phyloP scores from a whole-genome alignment of 768 basidiomycete genomes.

The Leucocoprinus leucothites region DNA sequence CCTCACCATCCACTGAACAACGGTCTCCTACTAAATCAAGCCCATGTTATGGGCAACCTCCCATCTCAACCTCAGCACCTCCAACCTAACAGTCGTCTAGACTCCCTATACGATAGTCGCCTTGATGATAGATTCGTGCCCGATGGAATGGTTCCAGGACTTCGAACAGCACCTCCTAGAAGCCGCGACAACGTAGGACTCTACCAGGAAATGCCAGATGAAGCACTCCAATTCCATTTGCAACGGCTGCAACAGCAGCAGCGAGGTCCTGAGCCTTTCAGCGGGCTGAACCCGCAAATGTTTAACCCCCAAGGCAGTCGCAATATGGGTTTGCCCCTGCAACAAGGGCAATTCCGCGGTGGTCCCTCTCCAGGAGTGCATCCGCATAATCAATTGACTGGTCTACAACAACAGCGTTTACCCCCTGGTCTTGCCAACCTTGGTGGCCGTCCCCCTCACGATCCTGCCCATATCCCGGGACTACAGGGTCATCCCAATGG shows the following conservation, averaged over 20 bases:
- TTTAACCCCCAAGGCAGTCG: conserved; percentile 57
- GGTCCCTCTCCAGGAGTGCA: conserved; percentile 61
- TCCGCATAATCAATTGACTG: conserved; percentile 42
- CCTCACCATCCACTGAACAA: conserved; percentile 16
- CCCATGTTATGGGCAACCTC: conserved; percentile 7
- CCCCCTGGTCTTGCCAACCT: conserved; percentile 82
- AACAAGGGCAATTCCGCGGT: conserved; percentile 64
- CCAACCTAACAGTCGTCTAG: conserved; percentile 49
- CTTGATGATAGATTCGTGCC: conserved; percentile 79
- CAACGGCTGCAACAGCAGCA: conserved; percentile 53
- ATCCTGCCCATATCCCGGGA: conserved; percentile 63
- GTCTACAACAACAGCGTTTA: conserved; percentile 53
- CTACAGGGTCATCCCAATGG: conserved; percentile 42
- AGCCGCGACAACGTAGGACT: conserved; percentile 51
- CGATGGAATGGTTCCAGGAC: conserved; percentile 83
- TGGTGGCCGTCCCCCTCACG: conserved; percentile 79
- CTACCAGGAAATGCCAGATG: conserved; percentile 60
- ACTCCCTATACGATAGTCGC: conserved; percentile 70
- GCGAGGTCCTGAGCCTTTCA: conserved; percentile 55
- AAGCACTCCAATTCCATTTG: conserved; percentile 56
- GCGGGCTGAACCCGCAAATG: conserved; percentile 42
- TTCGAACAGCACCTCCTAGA: conserved; percentile 64
- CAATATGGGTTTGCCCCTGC: conserved; percentile 51
- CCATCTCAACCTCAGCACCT: conserved; percentile 36
- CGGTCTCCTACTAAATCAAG: conserved; percentile 36